A percentile compares a stretch with the other conserved stretches of the same genome.
Evolutionary conservation across 768 basidiomycete genomes (phyloP).

Genomic region (Leccinum ochraceum): DNA sequence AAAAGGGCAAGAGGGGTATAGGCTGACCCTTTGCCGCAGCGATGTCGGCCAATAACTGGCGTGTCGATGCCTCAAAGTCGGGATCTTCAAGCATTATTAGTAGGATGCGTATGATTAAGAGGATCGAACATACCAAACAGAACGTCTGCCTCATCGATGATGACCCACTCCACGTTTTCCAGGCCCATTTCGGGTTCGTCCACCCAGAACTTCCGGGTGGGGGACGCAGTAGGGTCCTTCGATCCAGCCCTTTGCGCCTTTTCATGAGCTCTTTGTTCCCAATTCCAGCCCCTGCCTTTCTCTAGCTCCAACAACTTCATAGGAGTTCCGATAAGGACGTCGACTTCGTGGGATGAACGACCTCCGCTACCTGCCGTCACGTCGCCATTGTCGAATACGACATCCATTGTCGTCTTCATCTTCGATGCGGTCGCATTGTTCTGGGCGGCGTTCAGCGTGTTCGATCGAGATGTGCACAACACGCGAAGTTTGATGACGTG

Average conservation of each 20-base stretch:
- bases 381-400: conserved; percentile 21
- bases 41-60: conserved; percentile 69
- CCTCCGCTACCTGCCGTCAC: conserved; percentile 28
- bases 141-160: conserved; percentile 91
- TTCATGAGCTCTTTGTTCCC: conserved; percentile 32
- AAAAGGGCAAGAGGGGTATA: conserved; percentile 17
- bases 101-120: background rate
- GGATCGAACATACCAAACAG: conserved; percentile 62
- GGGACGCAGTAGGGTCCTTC: conserved; percentile 23
- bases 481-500: conserved; percentile 80
- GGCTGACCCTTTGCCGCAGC: conserved; percentile 53
- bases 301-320: conserved; percentile 63
- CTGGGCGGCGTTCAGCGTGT: conserved; percentile 33
- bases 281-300: conserved; percentile 55
- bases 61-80: conserved; percentile 79
- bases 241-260: conserved; percentile 25
- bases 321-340: conserved; percentile 66
- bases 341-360: conserved; percentile 37
- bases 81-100: conserved; percentile 54
- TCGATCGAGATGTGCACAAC: conserved; percentile 65
- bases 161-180: conserved; percentile 80
- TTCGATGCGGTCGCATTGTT: conserved; percentile 46
- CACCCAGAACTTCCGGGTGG: conserved; percentile 38
- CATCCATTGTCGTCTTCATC: conserved; percentile 37
- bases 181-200: conserved; percentile 62